A percentile compares a stretch with the other conserved stretches of the same genome.
phyloP scores from a whole-genome alignment of 192 early-diverging fungal genomes.

The Spizellomyces sp. region DNA sequence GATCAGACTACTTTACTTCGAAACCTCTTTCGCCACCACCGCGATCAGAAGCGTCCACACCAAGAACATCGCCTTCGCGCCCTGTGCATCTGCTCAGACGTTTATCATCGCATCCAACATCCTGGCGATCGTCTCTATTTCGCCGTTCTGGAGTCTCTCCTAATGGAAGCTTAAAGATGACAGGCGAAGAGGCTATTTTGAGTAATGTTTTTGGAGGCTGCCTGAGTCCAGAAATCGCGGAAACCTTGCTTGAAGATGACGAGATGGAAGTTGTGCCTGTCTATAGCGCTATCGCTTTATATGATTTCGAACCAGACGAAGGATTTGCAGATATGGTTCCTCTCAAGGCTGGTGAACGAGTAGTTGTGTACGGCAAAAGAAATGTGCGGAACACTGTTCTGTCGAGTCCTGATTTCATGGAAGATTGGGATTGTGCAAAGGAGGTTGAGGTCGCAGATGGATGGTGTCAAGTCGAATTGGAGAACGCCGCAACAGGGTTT shows the following conservation, averaged over 20 bases:
- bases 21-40: too few relatives aligned
- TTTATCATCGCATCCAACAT: not conserved
- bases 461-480: conserved; percentile 27
- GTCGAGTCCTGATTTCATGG: not conserved
- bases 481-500: conserved; percentile 13
- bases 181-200: conserved; percentile 28
- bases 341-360: conserved; percentile 16
- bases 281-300: conserved; percentile 21
- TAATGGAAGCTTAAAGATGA: not conserved
- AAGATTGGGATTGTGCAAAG: conserved; percentile 21
- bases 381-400: conserved; percentile 28
- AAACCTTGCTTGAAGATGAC: conserved; percentile 21
- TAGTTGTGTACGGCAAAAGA: conserved; percentile 18
- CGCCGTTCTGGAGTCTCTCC: conserved; percentile 3
- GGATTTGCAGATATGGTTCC: not conserved
- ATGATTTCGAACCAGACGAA: conserved; percentile 10
- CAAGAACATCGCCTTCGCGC: not conserved
- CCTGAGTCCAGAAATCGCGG: conserved; percentile 9
- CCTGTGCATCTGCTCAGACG: not conserved
- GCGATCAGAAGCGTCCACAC: not conserved
- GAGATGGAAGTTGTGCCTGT: conserved; percentile 29
- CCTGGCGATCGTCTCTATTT: conserved; percentile 13
- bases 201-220: conserved; percentile 20
- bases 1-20: too few relatives aligned
- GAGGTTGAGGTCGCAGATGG: conserved; percentile 30